A percentile compares a stretch with the other conserved stretches of the same genome.
phyloP scores from a whole-genome alignment of 2,329 filamentous ascomycete species.

The Zymoseptoria crescenta region DNA sequence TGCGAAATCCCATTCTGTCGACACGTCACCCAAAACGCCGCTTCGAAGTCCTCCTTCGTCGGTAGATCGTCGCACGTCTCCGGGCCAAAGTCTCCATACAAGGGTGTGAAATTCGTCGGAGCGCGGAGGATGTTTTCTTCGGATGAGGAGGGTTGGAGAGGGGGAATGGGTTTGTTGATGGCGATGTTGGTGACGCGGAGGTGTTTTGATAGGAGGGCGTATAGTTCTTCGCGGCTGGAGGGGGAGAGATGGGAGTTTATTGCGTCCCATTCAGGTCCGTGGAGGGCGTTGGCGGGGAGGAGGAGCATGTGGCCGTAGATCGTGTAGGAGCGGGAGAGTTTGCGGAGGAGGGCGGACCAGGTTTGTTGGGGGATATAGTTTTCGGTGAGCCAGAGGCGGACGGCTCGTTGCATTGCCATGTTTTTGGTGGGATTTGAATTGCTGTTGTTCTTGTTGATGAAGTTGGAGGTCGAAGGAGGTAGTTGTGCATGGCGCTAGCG shows the following conservation, averaged over 20 bases:
- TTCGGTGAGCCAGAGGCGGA: slow-evolving; percentile 10
- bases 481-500: neutral
- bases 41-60: slow-evolving; percentile 47
- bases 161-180: slow-evolving; percentile 50
- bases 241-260: slow-evolving; percentile 24
- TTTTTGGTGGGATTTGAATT: neutral
- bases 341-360: slow-evolving; percentile 5
- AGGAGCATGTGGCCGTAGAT: slow-evolving; percentile 52
- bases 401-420: slow-evolving; percentile 13
- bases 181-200: slow-evolving; percentile 50
- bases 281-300: slow-evolving; percentile 44
- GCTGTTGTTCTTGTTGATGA: neutral
- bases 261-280: slow-evolving; percentile 28
- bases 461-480: neutral
- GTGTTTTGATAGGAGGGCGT: slow-evolving; percentile 33
- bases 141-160: slow-evolving; percentile 7
- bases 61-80: slow-evolving; percentile 19
- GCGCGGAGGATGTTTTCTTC: slow-evolving; percentile 64
- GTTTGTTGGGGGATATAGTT: neutral
- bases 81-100: slow-evolving; percentile 69
- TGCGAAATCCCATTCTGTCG: slow-evolving; percentile 70
- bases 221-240: slow-evolving; percentile 30
- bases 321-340: slow-evolving; percentile 38
- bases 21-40: slow-evolving; percentile 70
- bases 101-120: slow-evolving; percentile 60